A percentile compares a stretch with the other conserved stretches of the same genome.
These are phyloP conservation scores for Xylaria multiplex DNA, from an alignment of 2,329 filamentous ascomycete species.

Conservation along the genomic window DNA sequence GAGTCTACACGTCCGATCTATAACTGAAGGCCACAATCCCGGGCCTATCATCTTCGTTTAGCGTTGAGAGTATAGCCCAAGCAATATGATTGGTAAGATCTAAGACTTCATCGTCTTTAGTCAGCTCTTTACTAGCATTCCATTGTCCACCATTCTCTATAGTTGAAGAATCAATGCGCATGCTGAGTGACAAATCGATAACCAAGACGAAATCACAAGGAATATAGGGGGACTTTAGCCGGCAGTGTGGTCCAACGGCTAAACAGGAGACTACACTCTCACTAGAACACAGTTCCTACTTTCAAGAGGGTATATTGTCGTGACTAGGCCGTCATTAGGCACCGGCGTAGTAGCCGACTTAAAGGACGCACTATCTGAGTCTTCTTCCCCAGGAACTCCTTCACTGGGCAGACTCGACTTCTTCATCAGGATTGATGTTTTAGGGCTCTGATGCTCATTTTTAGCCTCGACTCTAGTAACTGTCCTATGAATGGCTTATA, in stretches of 20 bases:
- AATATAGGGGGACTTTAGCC: constrained; percentile 49
- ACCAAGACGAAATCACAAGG: constrained; percentile 70
- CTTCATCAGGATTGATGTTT: neutral
- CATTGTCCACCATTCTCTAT: constrained; percentile 53
- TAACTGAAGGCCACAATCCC: constrained; percentile 66
- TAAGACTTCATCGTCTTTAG: constrained; percentile 50
- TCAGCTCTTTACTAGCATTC: constrained; percentile 48
- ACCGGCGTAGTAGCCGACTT: constrained; percentile 3
- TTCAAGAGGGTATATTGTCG: constrained; percentile 54
- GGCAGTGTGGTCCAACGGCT: constrained; percentile 44
- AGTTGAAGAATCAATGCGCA: constrained; percentile 59
- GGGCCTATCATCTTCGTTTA: constrained; percentile 64
- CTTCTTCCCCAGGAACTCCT: neutral
- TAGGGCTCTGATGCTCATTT: neutral
- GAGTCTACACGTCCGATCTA: constrained; percentile 48
- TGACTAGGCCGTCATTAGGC: constrained; percentile 16
- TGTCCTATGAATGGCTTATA: too few relatives aligned
- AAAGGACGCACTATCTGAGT: neutral
- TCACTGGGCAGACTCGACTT: neutral
- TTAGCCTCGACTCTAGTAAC: too few relatives aligned
- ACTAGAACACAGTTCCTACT: constrained; percentile 56
- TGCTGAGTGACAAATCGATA: constrained; percentile 70
- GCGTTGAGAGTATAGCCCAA: constrained; percentile 65
- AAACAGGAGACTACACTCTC: constrained; percentile 57
- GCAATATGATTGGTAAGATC: constrained; percentile 70